Percentiles rank a stretch among this genome's conserved stretches.
phyloP scores from a whole-genome alignment of 148 eudicot genomes.

The Fagopyrum esculentum region DNA sequence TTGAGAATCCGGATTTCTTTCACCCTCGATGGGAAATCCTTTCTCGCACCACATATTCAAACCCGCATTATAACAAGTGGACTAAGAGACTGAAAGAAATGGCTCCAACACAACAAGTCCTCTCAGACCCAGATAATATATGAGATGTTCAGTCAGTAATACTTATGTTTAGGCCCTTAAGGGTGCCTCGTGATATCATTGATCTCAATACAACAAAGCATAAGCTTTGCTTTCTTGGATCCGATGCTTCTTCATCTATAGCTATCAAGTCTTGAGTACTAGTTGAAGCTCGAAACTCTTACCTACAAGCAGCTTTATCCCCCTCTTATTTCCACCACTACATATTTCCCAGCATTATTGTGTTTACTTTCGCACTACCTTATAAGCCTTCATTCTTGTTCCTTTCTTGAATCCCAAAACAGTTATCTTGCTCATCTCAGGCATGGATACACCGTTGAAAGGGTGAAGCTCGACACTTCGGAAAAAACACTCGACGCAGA shows the following conservation, averaged over 20 bases:
- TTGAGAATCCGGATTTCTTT: too few relatives aligned
- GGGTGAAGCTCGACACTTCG: not conserved
- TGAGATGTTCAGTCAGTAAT: too few relatives aligned
- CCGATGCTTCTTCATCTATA: not conserved
- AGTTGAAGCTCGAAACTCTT: not conserved
- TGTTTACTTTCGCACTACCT: conserved; percentile 12
- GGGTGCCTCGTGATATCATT: too few relatives aligned
- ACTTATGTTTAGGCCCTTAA: too few relatives aligned
- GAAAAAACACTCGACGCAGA: conserved; percentile 16
- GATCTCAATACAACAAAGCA: too few relatives aligned
- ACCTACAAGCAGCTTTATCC: conserved; percentile 6
- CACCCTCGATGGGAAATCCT: too few relatives aligned
- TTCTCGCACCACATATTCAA: too few relatives aligned
- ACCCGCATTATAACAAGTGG: too few relatives aligned
- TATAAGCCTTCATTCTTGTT: conserved; percentile 13
- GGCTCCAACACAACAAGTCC: too few relatives aligned
- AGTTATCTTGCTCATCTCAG: conserved; percentile 27
- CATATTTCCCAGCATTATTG: not conserved
- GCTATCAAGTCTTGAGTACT: not conserved
- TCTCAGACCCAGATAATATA: too few relatives aligned
- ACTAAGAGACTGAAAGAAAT: too few relatives aligned
- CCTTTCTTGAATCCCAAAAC: conserved; percentile 35
- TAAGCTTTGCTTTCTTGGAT: too few relatives aligned
- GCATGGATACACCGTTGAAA: conserved; percentile 15
- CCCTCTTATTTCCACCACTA: not conserved